Conservation (phyloP, 225 moss, liverwort and hornwort species). For the Ulota crispa region DNA sequence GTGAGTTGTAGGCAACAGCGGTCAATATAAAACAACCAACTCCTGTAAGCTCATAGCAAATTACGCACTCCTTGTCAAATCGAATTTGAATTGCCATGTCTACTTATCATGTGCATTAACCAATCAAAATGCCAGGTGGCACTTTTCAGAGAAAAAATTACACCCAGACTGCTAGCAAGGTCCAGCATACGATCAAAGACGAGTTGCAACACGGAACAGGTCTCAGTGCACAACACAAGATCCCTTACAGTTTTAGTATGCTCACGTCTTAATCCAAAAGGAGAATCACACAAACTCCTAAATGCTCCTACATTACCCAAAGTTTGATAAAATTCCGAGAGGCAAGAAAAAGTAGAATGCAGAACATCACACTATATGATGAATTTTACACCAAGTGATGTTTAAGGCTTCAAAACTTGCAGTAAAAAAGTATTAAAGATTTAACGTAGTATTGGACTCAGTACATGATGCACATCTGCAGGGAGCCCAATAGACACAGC, state of each 20-base stretch:
- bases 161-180: too few relatives aligned
- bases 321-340: background rate
- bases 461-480: background rate
- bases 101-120: too few relatives aligned
- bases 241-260: background rate
- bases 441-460: background rate
- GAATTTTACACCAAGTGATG: background rate
- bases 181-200: too few relatives aligned
- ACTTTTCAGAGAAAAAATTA: too few relatives aligned
- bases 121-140: too few relatives aligned
- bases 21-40: too few relatives aligned
- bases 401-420: background rate
- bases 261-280: background rate
- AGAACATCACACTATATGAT: background rate
- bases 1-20: too few relatives aligned
- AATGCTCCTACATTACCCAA: background rate
- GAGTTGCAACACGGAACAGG: too few relatives aligned
- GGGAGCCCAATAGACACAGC: background rate
- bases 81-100: too few relatives aligned
- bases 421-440: background rate
- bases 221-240: too few relatives aligned
- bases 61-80: too few relatives aligned
- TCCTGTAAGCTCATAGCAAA: too few relatives aligned
- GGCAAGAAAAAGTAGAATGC: background rate
- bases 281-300: background rate